Conservation (phyloP, 345 rosid species). For the Corymbia maculata region DNA sequence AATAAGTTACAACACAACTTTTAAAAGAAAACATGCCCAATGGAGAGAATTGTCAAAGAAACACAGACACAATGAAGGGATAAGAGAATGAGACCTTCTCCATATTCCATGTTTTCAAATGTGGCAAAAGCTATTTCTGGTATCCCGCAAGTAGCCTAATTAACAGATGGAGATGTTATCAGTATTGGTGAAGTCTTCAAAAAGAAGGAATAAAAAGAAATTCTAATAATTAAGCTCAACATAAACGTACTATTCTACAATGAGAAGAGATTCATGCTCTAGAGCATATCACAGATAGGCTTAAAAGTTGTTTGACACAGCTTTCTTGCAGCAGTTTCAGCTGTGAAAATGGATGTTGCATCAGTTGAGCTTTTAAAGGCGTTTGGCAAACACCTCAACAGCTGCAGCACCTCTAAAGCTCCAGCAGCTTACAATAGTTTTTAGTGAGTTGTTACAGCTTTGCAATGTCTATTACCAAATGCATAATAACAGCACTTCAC, state of each 20-base stretch:
- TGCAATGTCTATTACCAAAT: not conserved
- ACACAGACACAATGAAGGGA: not conserved
- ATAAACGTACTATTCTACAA: not conserved
- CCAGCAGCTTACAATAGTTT: not conserved
- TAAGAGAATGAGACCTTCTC: constrained; percentile 59
- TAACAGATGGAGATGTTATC: constrained; percentile 7
- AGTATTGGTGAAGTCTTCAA: constrained; percentile 2
- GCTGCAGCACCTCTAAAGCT: not conserved
- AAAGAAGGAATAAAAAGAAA: not conserved
- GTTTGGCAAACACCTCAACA: not conserved
- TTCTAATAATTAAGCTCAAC: not conserved
- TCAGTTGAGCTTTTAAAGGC: not conserved
- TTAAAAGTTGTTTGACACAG: not conserved
- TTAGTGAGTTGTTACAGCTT: not conserved
- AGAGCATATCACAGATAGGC: not conserved
- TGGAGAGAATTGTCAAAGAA: not conserved
- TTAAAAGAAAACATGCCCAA: not conserved
- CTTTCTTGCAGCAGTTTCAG: not conserved
- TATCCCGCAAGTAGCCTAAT: constrained; percentile 87
- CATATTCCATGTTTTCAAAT: constrained; percentile 96
- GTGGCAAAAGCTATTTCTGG: constrained; percentile 91
- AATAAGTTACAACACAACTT: not conserved
- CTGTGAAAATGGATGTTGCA: not conserved
- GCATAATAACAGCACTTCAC: not conserved
- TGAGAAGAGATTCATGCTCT: not conserved